Evolutionary conservation across 1,284 basidiomycete genomes (phyloP).

Genomic region (Naganishia cerealis): DNA sequence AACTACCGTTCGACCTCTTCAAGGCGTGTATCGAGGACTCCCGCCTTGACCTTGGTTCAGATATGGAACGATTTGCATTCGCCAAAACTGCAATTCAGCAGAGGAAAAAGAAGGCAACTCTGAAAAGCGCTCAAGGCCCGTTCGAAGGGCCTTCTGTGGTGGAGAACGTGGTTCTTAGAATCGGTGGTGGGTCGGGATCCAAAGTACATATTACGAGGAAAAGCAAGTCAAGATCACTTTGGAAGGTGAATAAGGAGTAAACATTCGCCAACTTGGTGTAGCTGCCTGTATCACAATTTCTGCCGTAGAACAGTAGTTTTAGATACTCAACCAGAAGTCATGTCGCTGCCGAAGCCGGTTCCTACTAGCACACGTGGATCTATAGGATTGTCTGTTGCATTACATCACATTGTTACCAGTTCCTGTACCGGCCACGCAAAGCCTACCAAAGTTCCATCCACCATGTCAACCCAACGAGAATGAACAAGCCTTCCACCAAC

Average conservation of each 20-base stretch:
- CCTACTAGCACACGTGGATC: background rate
- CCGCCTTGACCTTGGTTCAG: slow-evolving; percentile 55
- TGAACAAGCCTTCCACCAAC: slow-evolving; percentile 24
- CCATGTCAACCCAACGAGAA: slow-evolving; percentile 25
- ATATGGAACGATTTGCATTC: slow-evolving; percentile 82
- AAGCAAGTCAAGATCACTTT: slow-evolving; percentile 69
- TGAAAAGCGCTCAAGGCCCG: slow-evolving; percentile 55
- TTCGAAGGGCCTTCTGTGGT: slow-evolving; percentile 35
- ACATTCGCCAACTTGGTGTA: background rate
- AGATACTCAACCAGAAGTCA: background rate
- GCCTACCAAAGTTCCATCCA: slow-evolving; percentile 22
- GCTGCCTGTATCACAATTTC: background rate
- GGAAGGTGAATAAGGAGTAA: slow-evolving; percentile 75
- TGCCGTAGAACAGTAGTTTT: background rate
- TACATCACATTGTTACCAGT: slow-evolving; percentile 2
- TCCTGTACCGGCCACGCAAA: background rate
- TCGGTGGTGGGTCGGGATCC: slow-evolving; percentile 70
- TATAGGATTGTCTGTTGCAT: slow-evolving; percentile 18
- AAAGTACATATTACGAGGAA: slow-evolving; percentile 81
- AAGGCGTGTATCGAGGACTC: slow-evolving; percentile 48
- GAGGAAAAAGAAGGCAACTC: slow-evolving; percentile 67
- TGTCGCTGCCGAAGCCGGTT: background rate
- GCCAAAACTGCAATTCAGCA: slow-evolving; percentile 80
- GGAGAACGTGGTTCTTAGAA: slow-evolving; percentile 81
- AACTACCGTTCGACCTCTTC: slow-evolving; percentile 51